phyloP scores from a whole-genome alignment of 208 protist genomes.

The Acanthamoeba divionensis region DNA sequence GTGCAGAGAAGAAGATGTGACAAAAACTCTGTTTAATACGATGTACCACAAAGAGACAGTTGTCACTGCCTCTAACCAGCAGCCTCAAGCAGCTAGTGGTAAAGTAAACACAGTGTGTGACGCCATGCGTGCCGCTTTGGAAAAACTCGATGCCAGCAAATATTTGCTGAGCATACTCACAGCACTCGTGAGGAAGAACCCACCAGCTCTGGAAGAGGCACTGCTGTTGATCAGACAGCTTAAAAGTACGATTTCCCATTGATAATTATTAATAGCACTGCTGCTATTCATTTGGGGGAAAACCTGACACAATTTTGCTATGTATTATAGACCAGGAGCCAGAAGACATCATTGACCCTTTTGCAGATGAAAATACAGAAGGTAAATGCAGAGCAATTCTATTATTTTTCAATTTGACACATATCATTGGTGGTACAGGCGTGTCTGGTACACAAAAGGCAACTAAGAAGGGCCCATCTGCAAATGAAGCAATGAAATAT shows the following conservation, averaged over 20 bases:
- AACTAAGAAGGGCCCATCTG: neutral
- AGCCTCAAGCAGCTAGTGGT: neutral
- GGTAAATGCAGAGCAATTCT: neutral
- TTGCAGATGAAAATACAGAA: neutral
- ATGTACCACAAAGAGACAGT: constrained; percentile 42
- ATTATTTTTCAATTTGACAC: neutral
- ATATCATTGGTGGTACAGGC: neutral
- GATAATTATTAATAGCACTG: neutral
- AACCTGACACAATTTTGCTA: neutral
- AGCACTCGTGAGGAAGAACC: constrained; percentile 28
- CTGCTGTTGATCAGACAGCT: constrained; percentile 51
- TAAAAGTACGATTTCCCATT: neutral
- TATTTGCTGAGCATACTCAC: constrained; percentile 58
- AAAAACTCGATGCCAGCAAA: constrained; percentile 11
- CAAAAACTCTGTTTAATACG: constrained; percentile 50
- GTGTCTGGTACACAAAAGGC: neutral
- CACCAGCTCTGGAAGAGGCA: constrained; percentile 56
- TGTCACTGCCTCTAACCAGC: neutral
- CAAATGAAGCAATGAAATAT: constrained; percentile 67
- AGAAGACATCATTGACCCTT: constrained; percentile 5
- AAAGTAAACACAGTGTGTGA: constrained; percentile 54
- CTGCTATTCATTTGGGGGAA: neutral
- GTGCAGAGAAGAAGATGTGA: constrained; percentile 65
- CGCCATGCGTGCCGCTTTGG: neutral
- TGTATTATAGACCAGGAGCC: constrained; percentile 20